Conservation (phyloP, 371 early-diverging fungal genomes). For the Mucor mucedo region DNA sequence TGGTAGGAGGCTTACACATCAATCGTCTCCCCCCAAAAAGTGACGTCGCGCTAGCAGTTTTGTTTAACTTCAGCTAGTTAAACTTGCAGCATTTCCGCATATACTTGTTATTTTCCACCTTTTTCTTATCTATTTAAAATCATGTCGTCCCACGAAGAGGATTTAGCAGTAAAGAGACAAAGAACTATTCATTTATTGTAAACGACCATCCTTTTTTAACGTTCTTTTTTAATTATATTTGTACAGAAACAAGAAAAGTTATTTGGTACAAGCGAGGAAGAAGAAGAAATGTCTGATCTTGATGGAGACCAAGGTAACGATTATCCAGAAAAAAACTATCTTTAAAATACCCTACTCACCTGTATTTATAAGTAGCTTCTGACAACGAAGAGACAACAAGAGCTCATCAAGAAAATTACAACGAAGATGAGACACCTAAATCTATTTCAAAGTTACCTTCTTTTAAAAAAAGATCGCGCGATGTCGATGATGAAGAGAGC, state of each 20-base stretch:
- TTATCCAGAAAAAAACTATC: neutral
- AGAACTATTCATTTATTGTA: neutral
- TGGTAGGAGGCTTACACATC: too few relatives aligned
- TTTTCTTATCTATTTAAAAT: neutral
- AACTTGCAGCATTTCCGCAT: neutral
- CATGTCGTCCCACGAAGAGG: slow-evolving; percentile 26
- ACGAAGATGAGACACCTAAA: slow-evolving; percentile 10
- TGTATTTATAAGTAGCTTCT: slow-evolving; percentile 15
- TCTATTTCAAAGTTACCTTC: slow-evolving; percentile 41
- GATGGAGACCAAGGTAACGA: slow-evolving; percentile 48
- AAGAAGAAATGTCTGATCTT: slow-evolving; percentile 50
- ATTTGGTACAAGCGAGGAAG: slow-evolving; percentile 35
- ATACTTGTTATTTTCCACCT: neutral
- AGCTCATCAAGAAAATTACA: slow-evolving; percentile 3
- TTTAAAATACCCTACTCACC: neutral
- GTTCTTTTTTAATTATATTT: neutral
- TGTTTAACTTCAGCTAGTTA: too few relatives aligned
- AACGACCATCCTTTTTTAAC: neutral
- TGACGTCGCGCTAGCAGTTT: too few relatives aligned
- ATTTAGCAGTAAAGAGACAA: slow-evolving; percentile 13
- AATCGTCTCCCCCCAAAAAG: too few relatives aligned
- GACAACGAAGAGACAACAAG: slow-evolving; percentile 20
- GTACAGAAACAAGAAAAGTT: slow-evolving; percentile 25
- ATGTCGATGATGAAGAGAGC: slow-evolving; percentile 39
- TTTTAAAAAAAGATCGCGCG: slow-evolving; percentile 44